Base-by-base conservation (phyloP, 345 rosid genomes). In the Mallotus nudiflorus region DNA sequence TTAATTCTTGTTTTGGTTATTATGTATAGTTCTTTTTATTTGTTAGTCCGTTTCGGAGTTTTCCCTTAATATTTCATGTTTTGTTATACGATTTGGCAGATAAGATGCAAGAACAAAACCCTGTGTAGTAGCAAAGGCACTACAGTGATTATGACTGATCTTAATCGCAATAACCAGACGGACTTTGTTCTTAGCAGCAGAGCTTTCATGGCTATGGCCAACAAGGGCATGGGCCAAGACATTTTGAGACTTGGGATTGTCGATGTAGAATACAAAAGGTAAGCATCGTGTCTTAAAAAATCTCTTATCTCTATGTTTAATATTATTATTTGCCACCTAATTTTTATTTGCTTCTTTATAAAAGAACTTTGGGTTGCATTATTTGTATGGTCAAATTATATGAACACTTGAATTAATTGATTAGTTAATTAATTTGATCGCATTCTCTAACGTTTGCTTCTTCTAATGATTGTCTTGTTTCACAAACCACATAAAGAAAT, bases 171-270 rank as follows among this genome's bases (percentile, higher is more conserved):
- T 57, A 95, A 92, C 81, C 68, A 77, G 27, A 92, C 99, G 0
- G 97, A 82, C 39, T 82, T 95, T 58, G 93, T 90, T 51, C 86
- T 95, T 7, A 95, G 96, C 75, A 85, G 90, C 83, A 81, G 87
- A 81, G 99, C 94, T 52, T 92, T 89, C 77, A 69, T 64, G 67
- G 93, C 91, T 66, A 90, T 95, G 97, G 92, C 97, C 61, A 89
- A 78, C 35, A 0, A 65, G 27, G 96, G 88, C 52, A 80, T 72
- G 73, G 85, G 73, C 72, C 77, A 24, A 33, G 71, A 78, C 58
- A 73, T 90, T 69, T 80, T 87, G 76, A 84, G 80, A 80, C 89
- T 53, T 27, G 91, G 93, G 37, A 37, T 85, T 40, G 85, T 89
- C 46, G 96, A 90, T 42, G 83, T 88, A 4, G 86, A 92, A 68